Conservation (phyloP, 2,329 filamentous ascomycete species). For the Lachnellula suecica region DNA sequence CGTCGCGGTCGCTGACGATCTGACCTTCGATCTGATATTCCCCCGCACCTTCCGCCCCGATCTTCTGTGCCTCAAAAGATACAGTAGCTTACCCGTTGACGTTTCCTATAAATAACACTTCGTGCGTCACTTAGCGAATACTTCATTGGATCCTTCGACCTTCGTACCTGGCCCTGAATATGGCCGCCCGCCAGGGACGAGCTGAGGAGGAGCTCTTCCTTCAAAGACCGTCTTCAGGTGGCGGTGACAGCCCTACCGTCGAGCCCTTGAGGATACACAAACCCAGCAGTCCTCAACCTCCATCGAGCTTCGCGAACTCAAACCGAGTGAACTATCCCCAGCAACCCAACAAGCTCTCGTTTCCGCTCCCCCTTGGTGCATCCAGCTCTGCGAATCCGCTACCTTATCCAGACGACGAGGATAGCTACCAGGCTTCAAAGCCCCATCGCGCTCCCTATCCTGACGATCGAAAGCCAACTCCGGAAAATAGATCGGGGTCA, state of each 20-base stretch:
- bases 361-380: conserved; percentile 66
- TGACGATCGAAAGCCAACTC: conserved; percentile 26
- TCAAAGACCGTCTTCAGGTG: conserved; percentile 40
- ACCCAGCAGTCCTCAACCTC: conserved; percentile 63
- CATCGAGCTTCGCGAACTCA: conserved; percentile 30
- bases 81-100: conserved; percentile 24
- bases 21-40: conserved; percentile 12
- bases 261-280: conserved; percentile 86
- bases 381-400: conserved; percentile 68
- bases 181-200: conserved; percentile 53
- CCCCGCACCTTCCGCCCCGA: conserved; percentile 23
- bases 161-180: conserved; percentile 22
- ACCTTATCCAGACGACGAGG: conserved; percentile 69
- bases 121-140: conserved; percentile 26
- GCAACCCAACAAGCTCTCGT: conserved; percentile 52
- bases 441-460: conserved; percentile 35
- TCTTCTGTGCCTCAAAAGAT: conserved; percentile 27
- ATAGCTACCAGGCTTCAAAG: conserved; percentile 30
- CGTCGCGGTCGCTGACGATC: conserved; percentile 26
- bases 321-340: conserved; percentile 49
- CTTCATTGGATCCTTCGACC: conserved; percentile 21
- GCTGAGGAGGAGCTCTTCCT: conserved; percentile 85
- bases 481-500: conserved; percentile 19
- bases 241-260: conserved; percentile 71
- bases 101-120: conserved; percentile 30